Evolutionary conservation across 306 rosid species (phyloP).

Genomic region (Quercus robur): DNA sequence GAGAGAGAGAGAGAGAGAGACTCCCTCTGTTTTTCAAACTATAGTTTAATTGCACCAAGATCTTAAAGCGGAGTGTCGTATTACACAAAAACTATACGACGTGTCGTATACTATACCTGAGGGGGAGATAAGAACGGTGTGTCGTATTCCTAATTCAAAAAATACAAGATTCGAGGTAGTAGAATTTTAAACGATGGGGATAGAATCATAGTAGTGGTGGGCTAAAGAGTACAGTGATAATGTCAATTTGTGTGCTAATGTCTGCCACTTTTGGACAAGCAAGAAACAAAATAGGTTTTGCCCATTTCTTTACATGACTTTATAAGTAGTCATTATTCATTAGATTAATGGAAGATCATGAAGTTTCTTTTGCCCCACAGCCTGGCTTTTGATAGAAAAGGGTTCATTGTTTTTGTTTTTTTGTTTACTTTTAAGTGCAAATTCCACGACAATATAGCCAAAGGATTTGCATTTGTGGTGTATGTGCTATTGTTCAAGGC

Average conservation of each 20-base stretch:
- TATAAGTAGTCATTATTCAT: neutral
- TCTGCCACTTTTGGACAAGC: neutral
- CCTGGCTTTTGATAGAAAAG: neutral
- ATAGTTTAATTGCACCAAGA: no score
- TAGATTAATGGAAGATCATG: neutral
- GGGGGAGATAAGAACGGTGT: neutral
- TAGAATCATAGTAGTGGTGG: no score
- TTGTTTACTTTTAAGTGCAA: neutral
- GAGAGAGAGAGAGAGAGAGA: neutral
- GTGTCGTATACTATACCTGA: neutral
- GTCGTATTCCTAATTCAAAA: neutral
- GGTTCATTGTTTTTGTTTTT: neutral
- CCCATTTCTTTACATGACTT: neutral
- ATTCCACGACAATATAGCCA: neutral
- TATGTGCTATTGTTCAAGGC: neutral
- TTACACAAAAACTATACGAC: neutral
- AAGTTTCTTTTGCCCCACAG: neutral
- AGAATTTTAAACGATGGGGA: no score
- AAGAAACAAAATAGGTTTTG: neutral
- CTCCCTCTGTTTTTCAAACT: neutral
- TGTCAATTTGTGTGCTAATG: neutral
- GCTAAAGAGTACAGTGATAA: neutral
- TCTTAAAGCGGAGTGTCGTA: neutral
- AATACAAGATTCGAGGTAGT: no score
- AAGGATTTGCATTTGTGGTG: neutral